Conservation (phyloP, 176 grass and related monocot species). For the Avena insularis region DNA sequence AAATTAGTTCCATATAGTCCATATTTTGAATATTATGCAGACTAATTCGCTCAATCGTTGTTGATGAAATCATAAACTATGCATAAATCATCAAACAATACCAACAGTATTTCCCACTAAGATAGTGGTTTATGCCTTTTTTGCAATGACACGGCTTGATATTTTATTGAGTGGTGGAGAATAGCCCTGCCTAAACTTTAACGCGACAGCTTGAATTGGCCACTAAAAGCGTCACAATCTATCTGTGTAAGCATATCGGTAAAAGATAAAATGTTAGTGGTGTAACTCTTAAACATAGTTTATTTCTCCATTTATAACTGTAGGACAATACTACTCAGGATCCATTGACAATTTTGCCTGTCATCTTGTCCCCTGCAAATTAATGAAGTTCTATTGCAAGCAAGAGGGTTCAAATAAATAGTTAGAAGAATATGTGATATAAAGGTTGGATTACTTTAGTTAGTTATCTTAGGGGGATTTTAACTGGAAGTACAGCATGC, state of each 20-base stretch:
- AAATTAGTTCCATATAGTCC: background rate
- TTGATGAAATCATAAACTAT: conserved; percentile 40
- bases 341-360: background rate
- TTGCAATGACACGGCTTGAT: background rate
- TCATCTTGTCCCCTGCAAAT: background rate
- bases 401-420: background rate
- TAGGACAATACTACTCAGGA: background rate
- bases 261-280: conserved; percentile 29
- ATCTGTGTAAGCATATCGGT: background rate
- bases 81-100: conserved; percentile 47
- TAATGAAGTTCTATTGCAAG: background rate
- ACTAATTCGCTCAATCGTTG: background rate
- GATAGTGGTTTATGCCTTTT: conserved; percentile 37
- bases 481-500: too few relatives aligned
- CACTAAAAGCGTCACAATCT: conserved; percentile 41
- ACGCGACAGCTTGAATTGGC: conserved; percentile 20
- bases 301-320: background rate
- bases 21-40: conserved; percentile 9
- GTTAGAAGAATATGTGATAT: too few relatives aligned
- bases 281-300: background rate
- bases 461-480: too few relatives aligned
- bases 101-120: conserved; percentile 53
- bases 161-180: conserved; percentile 45
- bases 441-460: too few relatives aligned
- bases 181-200: conserved; percentile 37